phyloP scores from a whole-genome alignment of 176 grass and related monocot species.

The Oryza brachyantha region DNA sequence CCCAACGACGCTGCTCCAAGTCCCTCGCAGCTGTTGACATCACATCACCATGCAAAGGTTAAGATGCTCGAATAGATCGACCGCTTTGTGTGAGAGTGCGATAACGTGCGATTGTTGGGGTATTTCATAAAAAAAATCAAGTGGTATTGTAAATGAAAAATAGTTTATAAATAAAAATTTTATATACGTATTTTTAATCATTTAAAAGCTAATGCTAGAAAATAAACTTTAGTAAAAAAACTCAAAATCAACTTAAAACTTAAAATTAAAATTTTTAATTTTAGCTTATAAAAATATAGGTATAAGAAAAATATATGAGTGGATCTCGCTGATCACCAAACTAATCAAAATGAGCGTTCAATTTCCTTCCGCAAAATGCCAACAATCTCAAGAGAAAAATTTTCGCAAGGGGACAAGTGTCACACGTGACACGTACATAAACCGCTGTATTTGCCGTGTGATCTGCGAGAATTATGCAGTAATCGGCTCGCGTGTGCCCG shows the following conservation, averaged over 20 bases:
- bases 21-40: constrained; percentile 21
- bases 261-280: too few species aligned
- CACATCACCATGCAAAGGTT: constrained; percentile 30
- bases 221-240: too few species aligned
- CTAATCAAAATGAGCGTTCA: not conserved
- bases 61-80: constrained; percentile 7
- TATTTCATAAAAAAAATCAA: too few species aligned
- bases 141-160: too few species aligned
- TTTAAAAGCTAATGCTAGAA: too few species aligned
- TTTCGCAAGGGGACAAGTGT: not conserved
- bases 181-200: too few species aligned
- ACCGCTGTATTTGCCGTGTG: not conserved
- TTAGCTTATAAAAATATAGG: too few species aligned
- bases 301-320: too few species aligned
- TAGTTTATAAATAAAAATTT: too few species aligned
- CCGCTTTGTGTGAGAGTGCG: too few species aligned
- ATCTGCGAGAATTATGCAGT: not conserved
- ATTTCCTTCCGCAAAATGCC: not conserved
- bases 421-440: not conserved
- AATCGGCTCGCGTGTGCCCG: not conserved
- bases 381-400: not conserved
- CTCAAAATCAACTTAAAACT: too few species aligned
- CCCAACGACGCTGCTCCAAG: constrained; percentile 23
- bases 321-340: not conserved
- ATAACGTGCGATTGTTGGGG: too few species aligned